Conservation (phyloP, 73 alveolate species). For the Uronychia setigera region DNA sequence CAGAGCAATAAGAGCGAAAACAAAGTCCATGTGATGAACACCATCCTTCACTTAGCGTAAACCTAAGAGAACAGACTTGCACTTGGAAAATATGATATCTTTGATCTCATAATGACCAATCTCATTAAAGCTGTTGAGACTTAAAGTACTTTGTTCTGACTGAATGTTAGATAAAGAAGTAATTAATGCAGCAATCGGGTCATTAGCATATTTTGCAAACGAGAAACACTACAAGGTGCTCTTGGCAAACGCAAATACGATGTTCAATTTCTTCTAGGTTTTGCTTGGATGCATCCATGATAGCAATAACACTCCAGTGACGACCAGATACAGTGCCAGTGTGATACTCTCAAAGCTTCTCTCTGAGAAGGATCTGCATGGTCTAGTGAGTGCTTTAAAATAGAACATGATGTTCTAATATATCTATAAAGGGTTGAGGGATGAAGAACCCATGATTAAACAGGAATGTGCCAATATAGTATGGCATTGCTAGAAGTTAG, state of each 20-base stretch:
- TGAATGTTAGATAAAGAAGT: conserved; percentile 12
- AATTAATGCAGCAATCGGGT: conserved; percentile 51
- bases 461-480: conserved; percentile 53
- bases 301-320: conserved; percentile 17
- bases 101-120: conserved; percentile 49
- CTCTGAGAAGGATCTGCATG: conserved; percentile 48
- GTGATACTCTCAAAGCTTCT: conserved; percentile 44
- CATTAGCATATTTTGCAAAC: conserved; percentile 50
- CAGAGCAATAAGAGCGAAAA: conserved; percentile 45
- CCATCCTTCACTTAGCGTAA: conserved; percentile 39
- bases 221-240: conserved; percentile 45
- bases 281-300: conserved; percentile 49
- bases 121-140: conserved; percentile 38
- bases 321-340: conserved; percentile 55
- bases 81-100: conserved; percentile 47
- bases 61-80: conserved; percentile 43
- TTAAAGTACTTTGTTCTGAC: neutral
- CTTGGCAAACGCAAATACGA: conserved; percentile 43
- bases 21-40: conserved; percentile 47
- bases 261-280: conserved; percentile 54
- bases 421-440: conserved; percentile 47
- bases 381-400: conserved; percentile 39
- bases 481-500: conserved; percentile 17
- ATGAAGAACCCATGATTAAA: conserved; percentile 38
- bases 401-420: conserved; percentile 36